These are phyloP conservation scores for Glaciozyma antarctica DNA, from an alignment of 768 basidiomycete species.

Conservation along the genomic window DNA sequence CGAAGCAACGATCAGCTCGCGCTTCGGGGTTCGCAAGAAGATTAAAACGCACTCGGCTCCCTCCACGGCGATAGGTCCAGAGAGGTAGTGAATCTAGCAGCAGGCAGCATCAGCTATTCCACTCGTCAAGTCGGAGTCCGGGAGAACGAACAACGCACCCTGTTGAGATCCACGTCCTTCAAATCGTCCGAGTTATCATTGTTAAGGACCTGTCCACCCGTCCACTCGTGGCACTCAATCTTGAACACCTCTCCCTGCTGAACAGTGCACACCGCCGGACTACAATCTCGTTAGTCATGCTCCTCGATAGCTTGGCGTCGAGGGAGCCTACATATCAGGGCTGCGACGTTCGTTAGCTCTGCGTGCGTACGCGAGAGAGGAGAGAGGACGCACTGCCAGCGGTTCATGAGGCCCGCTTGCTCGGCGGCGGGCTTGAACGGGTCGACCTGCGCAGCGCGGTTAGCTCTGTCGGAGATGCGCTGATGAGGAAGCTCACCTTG, in stretches of 20 bases:
- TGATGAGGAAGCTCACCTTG: not conserved
- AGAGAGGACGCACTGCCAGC: constrained; percentile 51
- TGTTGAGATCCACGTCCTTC: constrained; percentile 54
- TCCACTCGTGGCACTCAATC: constrained; percentile 57
- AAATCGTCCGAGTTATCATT: constrained; percentile 50
- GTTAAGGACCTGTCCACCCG: constrained; percentile 51
- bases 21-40: not conserved
- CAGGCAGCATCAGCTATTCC: too few species aligned
- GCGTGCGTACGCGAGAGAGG: constrained; percentile 46
- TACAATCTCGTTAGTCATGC: constrained; percentile 44
- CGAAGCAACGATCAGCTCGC: not conserved
- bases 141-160: too few species aligned
- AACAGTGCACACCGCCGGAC: not conserved
- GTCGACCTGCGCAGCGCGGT: too few species aligned
- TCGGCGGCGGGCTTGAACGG: constrained; percentile 53
- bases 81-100: constrained; percentile 56
- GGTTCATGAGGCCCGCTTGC: constrained; percentile 47
- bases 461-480: not conserved
- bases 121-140: too few species aligned
- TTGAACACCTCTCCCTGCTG: constrained; percentile 51
- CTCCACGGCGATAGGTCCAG: constrained; percentile 64
- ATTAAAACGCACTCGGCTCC: constrained; percentile 47
- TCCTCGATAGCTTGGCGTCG: constrained; percentile 52
- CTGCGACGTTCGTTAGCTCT: not conserved
- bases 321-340: constrained; percentile 48